phyloP scores from a whole-genome alignment of 139 green algal species.

The Chlamydomonas sp. region DNA sequence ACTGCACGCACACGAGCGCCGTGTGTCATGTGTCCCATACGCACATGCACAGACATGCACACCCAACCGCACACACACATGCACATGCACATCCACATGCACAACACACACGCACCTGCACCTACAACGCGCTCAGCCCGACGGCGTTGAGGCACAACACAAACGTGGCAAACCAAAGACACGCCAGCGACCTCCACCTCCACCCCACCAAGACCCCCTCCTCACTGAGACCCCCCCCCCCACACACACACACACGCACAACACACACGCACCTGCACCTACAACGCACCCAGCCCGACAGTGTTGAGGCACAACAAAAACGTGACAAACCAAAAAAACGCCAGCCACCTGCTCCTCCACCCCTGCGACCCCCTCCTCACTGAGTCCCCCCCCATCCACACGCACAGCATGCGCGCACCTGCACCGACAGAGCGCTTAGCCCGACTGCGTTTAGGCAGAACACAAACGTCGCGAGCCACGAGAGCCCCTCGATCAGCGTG shows the following conservation, averaged over 20 bases:
- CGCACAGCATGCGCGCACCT: background rate
- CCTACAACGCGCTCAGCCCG: conserved; percentile 35
- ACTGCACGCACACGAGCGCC: no score
- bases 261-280: background rate
- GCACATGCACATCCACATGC: background rate
- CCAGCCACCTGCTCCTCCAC: background rate
- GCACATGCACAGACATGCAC: no score
- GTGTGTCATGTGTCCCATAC: no score
- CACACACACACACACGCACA: background rate
- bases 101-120: background rate
- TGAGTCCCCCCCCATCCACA: background rate
- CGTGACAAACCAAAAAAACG: conserved; percentile 48
- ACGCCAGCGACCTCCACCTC: background rate
- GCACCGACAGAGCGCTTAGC: conserved; percentile 27
- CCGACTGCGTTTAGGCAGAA: conserved; percentile 58
- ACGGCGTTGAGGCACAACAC: conserved; percentile 61
- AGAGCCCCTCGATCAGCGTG: conserved; percentile 59
- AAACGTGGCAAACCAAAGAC: conserved; percentile 60
- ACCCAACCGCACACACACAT: no score
- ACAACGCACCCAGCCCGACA: conserved; percentile 42
- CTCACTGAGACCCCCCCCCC: no score
- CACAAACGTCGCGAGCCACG: conserved; percentile 66
- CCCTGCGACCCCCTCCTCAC: background rate
- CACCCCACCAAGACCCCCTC: background rate
- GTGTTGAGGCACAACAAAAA: conserved; percentile 67